A percentile compares a stretch with the other conserved stretches of the same genome.
Conservation (phyloP, 208 protist genomes). For the Wallacemonas sp. region DNA sequence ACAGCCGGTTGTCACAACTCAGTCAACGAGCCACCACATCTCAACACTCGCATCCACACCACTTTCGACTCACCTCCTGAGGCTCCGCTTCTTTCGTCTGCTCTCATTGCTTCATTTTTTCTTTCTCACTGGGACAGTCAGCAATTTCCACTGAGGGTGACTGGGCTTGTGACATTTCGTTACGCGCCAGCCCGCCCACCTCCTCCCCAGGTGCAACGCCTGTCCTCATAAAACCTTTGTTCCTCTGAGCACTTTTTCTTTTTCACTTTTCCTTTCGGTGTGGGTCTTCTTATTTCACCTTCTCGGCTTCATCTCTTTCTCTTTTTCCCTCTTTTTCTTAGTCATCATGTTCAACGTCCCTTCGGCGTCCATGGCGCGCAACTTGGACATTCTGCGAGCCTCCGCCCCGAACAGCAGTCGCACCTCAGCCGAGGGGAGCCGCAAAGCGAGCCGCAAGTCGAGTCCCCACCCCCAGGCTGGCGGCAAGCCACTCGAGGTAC, state of each 20-base stretch:
- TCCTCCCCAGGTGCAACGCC: too few species aligned
- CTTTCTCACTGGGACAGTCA: too few species aligned
- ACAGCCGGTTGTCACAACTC: too few species aligned
- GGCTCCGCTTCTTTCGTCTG: too few species aligned
- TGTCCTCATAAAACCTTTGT: neutral
- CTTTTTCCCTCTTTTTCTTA: neutral
- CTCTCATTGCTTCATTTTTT: too few species aligned
- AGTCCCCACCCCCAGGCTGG: neutral
- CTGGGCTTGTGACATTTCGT: too few species aligned
- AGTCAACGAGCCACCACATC: too few species aligned
- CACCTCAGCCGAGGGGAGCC: neutral
- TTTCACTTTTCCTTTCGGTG: neutral
- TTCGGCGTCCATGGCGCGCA: conserved; percentile 8
- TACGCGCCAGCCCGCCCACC: too few species aligned
- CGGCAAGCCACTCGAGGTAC: too few species aligned
- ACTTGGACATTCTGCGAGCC: neutral
- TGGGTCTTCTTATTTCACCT: neutral
- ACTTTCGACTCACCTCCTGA: too few species aligned
- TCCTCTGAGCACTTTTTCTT: neutral
- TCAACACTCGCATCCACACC: too few species aligned
- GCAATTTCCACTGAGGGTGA: too few species aligned
- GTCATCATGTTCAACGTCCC: conserved; percentile 2
- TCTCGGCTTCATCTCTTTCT: neutral
- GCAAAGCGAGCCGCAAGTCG: neutral
- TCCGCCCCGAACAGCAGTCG: neutral